phyloP scores from a whole-genome alignment of 2,329 filamentous ascomycete species.

The Onygena corvina region DNA sequence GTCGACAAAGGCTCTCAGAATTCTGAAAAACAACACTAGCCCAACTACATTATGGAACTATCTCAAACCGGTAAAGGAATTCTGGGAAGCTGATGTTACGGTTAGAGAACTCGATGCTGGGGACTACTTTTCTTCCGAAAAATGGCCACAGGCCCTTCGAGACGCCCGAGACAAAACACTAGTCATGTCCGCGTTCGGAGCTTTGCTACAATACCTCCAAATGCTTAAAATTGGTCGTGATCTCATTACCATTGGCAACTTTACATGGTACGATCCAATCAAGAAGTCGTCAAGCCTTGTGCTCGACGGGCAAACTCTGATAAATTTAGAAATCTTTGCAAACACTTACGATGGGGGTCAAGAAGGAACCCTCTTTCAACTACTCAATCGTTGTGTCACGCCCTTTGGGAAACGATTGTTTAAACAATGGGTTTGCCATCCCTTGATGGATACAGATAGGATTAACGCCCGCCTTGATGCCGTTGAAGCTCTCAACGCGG shows the following conservation, averaged over 20 bases:
- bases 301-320: constrained; percentile 87
- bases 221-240: constrained; percentile 79
- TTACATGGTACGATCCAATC: constrained; percentile 84
- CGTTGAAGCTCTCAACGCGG: constrained; percentile 81
- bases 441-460: constrained; percentile 68
- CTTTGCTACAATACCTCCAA: constrained; percentile 73
- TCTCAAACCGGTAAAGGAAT: constrained; percentile 74
- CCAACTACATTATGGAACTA: constrained; percentile 94
- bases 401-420: constrained; percentile 95
- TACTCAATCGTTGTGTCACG: constrained; percentile 89
- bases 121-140: constrained; percentile 60
- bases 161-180: constrained; percentile 66
- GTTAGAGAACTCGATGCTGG: constrained; percentile 67
- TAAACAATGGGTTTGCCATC: constrained; percentile 94
- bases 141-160: constrained; percentile 66
- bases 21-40: constrained; percentile 88
- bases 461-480: constrained; percentile 93
- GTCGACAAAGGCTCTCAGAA: constrained; percentile 78
- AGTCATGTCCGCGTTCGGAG: constrained; percentile 83
- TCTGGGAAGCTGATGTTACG: constrained; percentile 76
- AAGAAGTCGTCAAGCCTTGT: constrained; percentile 79
- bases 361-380: constrained; percentile 77
- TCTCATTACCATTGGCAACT: constrained; percentile 79
- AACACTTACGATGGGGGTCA: constrained; percentile 78
- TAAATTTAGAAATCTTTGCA: constrained; percentile 94